Base-by-base conservation (phyloP, 2,329 filamentous ascomycete genomes). In the Trichocomaceae sp. region DNA sequence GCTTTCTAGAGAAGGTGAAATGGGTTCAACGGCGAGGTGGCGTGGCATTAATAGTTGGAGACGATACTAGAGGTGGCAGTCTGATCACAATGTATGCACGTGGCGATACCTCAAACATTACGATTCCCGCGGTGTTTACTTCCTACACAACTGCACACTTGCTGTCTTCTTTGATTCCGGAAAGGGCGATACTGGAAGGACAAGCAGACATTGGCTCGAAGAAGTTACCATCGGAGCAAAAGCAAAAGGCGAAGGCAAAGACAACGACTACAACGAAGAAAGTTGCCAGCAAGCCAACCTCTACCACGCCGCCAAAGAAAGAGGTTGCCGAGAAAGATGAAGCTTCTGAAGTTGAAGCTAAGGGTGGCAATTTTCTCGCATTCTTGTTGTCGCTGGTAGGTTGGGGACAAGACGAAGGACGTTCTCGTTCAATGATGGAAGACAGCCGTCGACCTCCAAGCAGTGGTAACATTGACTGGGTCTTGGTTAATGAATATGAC, bases 31-130 rank as follows among this genome's bases (percentile, higher is more conserved):
- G 90, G 58, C 83, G 93, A 65, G 93, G 93, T 22, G 93, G 87
- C 19, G 81, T 90, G 57, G 93, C 89, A 35, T 77, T 99, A 57
- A 95, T 99, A 60, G 91, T 99, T 2, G 93, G 93, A 23, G 93
- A 99, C 69, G 88, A 96, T 69, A 86, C 88, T 56, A 87, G 88
- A 58, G 92, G 92, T 45, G 91, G 90, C 3, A 87, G 87, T 35
- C 75, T 99, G 58, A 88, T 97, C 50, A 93, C 95, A 63, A 99
- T 99, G 93, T 97, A 96, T 70, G 93, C 93, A n/a, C 84, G 88
- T 64, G 93, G 92, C 37, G 91, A 97, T 67, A 96, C 92, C 3
- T 95, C 91, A 33, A 96, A 96, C 65, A 83, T 97, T 61, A 90
- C 90, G 0, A 96, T 99, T 52, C 91, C 93, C 1, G 89, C 93